Evolutionary conservation across 2,329 filamentous ascomycete genomes (phyloP), one percentile per base, ranked within the genome.

Genomic region (Hymenoscyphus scutula): DNA sequence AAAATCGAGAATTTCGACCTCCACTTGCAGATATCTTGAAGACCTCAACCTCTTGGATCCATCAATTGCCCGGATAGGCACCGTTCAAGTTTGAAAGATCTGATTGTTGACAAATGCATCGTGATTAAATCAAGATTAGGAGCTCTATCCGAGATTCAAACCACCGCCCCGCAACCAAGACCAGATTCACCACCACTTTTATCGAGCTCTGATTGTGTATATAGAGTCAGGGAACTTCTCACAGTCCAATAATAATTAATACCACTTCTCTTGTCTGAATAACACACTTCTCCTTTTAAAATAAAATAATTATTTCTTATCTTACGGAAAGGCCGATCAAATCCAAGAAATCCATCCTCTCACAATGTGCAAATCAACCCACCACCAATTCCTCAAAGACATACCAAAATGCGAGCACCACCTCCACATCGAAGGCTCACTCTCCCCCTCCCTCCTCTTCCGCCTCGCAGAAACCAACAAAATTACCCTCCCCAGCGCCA

Each of bases 341-440:
- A 4, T 2, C 25, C 15, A 11, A 4, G 25, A 29, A 53, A 7
- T n/a, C 19, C 23, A 17, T 13, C n/a, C n/a, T n/a, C n/a, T 23
- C 60, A 70, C 61, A 25, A 72, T 72, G 70, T 71, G 69, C 60
- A 64, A 66, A 61, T 61, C 65, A 13, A 60, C 56, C 45, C 61
- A 64, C 59, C 69, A 70, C 76, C 74, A 79, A 51, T 86, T 91
- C 73, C 80, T 92, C 41, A 76, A 78, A 58, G 81, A 81, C 34
- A 82, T 93, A 32, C 90, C 90, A 66, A 93, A 93, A 79, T 90
- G 88, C 76, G 90, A 94, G 74, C 90, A 92, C 72, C 90, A 93
- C 76, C 83, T 93, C 60, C 90, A 94, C 73, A 81, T 94, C 37
- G 90, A 93, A 76, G 90, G 90, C 61, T 88, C 88, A 13, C 81